These are phyloP conservation scores for Aspergillus puulaauensis DNA, from an alignment of 2,329 filamentous ascomycete species.

Conservation along the genomic window DNA sequence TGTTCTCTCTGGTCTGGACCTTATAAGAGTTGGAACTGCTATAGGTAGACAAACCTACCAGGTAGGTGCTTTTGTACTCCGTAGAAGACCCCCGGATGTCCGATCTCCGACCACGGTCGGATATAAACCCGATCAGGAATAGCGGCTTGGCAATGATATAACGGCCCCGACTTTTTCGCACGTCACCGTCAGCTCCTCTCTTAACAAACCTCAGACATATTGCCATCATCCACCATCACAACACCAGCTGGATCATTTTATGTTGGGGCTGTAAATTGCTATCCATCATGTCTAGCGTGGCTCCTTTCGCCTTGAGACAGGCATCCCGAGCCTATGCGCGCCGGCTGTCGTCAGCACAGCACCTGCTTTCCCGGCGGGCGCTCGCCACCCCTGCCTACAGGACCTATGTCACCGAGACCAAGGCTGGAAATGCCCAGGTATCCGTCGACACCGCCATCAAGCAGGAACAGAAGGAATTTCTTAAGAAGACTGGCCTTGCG, in stretches of 20 bases:
- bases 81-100: neutral
- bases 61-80: too few relatives aligned
- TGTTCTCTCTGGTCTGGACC: too few relatives aligned
- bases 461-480: constrained; percentile 79
- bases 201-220: constrained; percentile 6
- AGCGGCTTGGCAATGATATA: constrained; percentile 28
- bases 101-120: constrained; percentile 4
- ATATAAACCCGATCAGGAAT: constrained; percentile 26
- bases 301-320: constrained; percentile 72
- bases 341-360: constrained; percentile 44
- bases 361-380: constrained; percentile 37
- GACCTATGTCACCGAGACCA: constrained; percentile 81
- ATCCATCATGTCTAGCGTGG: constrained; percentile 60
- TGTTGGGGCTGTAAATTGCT: constrained; percentile 22
- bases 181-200: constrained; percentile 16
- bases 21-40: too few relatives aligned
- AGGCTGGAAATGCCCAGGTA: constrained; percentile 68
- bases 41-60: too few relatives aligned
- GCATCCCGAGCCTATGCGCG: constrained; percentile 62
- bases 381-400: constrained; percentile 45
- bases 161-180: constrained; percentile 25
- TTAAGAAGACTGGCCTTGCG: constrained; percentile 56
- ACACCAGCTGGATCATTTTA: constrained; percentile 21
- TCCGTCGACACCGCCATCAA: constrained; percentile 80
- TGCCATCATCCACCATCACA: constrained; percentile 17